Evolutionary conservation across 2,329 filamentous ascomycete genomes (phyloP), one percentile per base, ranked within the genome.

Genomic region (Shiraia bambusicola): DNA sequence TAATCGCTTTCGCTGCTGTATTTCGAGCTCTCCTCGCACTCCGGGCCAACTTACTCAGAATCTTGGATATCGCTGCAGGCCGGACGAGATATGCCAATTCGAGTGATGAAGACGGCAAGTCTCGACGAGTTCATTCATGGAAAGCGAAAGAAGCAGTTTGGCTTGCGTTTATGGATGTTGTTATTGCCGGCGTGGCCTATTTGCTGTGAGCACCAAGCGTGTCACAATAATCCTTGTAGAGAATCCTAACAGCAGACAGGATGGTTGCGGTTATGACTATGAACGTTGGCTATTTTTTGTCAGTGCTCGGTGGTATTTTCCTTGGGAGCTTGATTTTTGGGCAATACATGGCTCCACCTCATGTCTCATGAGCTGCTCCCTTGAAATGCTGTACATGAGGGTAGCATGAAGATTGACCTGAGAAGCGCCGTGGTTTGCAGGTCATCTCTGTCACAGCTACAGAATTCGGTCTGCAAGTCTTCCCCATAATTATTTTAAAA

Each of bases 241-340:
- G 39, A n/a, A 24, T 24, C 19, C 37, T 39, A 39, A 47, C 30
- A 31, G 0, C 36, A 28, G 10, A 17, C 52, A 94, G 89, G 36
- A 95, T 95, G 89, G 72, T 95, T 69, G 87, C 86, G 4, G 86
- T 93, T 61, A 95, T 92, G 88, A 90, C 87, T 0, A 80, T 89
- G 75, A 92, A 92, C 56, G 78, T 91, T 9, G 88, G 87, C 9
- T 92, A 91, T 64, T 90, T 91, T 64, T 69, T 88, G 37, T 89
- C 86, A 0, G 77, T 90, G 8, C 76, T 93, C 4, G 83, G 73
- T 3, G 84, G 85, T 6, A 79, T 86, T 1, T 95, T 96, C 60
- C 58, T 93, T 4, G 91, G 91, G 17, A 92, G 91, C 64, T 70
- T 96, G 32, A 77, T 81, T 0, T 78, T 91, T 45, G 88, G 88